phyloP scores from a whole-genome alignment of 805 yeast genomes.

The Tetrapisispora taiwanensis region DNA sequence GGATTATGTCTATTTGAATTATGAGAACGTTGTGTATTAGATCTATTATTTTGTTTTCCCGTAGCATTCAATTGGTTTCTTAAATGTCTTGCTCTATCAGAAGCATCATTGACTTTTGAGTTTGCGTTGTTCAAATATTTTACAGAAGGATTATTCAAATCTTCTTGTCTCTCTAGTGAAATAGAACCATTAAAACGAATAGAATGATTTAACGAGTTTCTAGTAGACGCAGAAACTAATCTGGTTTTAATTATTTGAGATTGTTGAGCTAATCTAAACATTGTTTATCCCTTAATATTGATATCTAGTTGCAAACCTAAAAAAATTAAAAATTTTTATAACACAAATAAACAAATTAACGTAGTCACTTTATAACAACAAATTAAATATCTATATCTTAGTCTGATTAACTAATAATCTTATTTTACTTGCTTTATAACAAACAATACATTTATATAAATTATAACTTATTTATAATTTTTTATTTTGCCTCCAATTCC shows the following conservation, averaged over 20 bases:
- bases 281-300: too few species aligned
- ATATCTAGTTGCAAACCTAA: too few species aligned
- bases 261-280: slow-evolving; percentile 29
- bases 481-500: too few species aligned
- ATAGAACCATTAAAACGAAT: slow-evolving; percentile 31
- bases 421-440: too few species aligned
- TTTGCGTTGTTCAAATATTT: slow-evolving; percentile 13
- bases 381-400: too few species aligned
- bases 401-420: too few species aligned
- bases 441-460: too few species aligned
- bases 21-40: not conserved
- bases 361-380: too few species aligned
- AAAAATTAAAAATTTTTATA: too few species aligned
- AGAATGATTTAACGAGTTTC: slow-evolving; percentile 31
- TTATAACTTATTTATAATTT: too few species aligned
- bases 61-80: slow-evolving; percentile 11
- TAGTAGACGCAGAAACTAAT: slow-evolving; percentile 29
- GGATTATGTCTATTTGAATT: slow-evolving; percentile 5
- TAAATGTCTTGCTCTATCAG: slow-evolving; percentile 25
- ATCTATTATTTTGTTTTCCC: not conserved
- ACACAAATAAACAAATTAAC: too few species aligned
- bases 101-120: slow-evolving; percentile 15
- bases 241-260: slow-evolving; percentile 30
- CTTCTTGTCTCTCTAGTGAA: slow-evolving; percentile 23
- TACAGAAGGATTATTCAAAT: slow-evolving; percentile 6